Base-by-base conservation (phyloP, 108 stramenopile species). In the Pseudonitzschia multistriata region DNA sequence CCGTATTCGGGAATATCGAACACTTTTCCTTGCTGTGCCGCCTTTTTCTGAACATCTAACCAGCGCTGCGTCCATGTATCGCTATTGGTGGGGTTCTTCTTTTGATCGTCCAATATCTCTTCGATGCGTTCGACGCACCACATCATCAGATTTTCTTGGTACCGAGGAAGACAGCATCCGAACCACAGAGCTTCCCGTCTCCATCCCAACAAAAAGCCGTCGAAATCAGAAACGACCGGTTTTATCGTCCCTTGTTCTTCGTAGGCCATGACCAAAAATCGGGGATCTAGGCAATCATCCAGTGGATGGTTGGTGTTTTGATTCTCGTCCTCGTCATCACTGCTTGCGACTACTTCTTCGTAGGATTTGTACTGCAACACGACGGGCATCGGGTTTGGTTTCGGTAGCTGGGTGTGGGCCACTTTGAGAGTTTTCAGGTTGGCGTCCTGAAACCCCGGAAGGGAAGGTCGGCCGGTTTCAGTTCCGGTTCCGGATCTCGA, bases 191-290 rank as follows among this genome's bases (percentile, higher is more conserved):
- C 61, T 68, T 82, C 49, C 74, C 78, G 72, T 79, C 85, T 29
- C 77, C 68, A 71, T 79, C 80, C 88, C 83, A 79, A 77, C 37
- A 60, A 85, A 53, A 90, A 90, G 21, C 84, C 82, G 72, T 90
- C 88, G 68, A 90, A 87, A 59, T 90, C 88, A 1, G 84, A 85
- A 5, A 83, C 86, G 21, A 87, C 86, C 0, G 86, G 86, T 33
- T 72, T 74, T 5, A 87, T 83, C 6, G 74, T 67, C 11, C 81
- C 83, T 65, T 81, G 70, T 72, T 90, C 88, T 79, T 87, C 88
- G 64, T 90, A 90, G 13, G 88, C 88, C 72, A 90, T 75, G 31
- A 90, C 64, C 29, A 90, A 65, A 28, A 80, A 81, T 68, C 77
- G 77, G 31, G 88, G 83, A 50, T 72, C 66, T 78, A 87, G 81